A percentile compares a stretch with the other conserved stretches of the same genome.
These are phyloP conservation scores for Acanthamoeba pearcei DNA, from an alignment of 208 protist species.

Conservation along the genomic window DNA sequence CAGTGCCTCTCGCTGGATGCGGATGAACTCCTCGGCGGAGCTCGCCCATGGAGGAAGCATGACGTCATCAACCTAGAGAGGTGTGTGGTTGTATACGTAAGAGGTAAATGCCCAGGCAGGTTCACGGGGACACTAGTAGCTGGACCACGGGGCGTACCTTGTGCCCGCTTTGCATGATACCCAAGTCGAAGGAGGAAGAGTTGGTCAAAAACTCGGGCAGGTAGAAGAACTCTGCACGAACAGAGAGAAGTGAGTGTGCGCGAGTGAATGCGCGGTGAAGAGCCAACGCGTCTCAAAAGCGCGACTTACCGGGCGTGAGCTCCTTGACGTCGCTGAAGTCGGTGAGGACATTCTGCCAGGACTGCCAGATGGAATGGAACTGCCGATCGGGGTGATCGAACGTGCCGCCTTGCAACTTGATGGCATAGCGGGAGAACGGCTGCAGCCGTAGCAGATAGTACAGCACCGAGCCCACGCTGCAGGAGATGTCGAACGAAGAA, in stretches of 20 bases:
- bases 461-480: conserved; percentile 92
- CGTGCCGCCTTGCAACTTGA: conserved; percentile 86
- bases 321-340: conserved; percentile 94
- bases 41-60: conserved; percentile 95
- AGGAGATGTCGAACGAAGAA: conserved; percentile 97
- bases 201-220: conserved; percentile 96
- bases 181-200: conserved; percentile 94
- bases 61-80: conserved; percentile 91
- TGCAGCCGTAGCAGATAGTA: conserved; percentile 98
- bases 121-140: conserved; percentile 75
- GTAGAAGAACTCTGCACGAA: conserved; percentile 96
- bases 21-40: conserved; percentile 69
- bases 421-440: conserved; percentile 95
- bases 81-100: no score
- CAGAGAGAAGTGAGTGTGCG: conserved; percentile 84
- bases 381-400: conserved; percentile 75
- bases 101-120: no score
- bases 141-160: conserved; percentile 72
- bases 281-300: conserved; percentile 88
- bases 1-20: conserved; percentile 93
- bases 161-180: conserved; percentile 80
- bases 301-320: conserved; percentile 85
- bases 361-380: conserved; percentile 96
- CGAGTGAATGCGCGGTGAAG: conserved; percentile 87
- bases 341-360: conserved; percentile 89